Percentiles rank a stretch among this genome's conserved stretches.
These are phyloP conservation scores for Kockovaella imperatae DNA, from an alignment of 768 basidiomycete genomes.

Conservation along the genomic window DNA sequence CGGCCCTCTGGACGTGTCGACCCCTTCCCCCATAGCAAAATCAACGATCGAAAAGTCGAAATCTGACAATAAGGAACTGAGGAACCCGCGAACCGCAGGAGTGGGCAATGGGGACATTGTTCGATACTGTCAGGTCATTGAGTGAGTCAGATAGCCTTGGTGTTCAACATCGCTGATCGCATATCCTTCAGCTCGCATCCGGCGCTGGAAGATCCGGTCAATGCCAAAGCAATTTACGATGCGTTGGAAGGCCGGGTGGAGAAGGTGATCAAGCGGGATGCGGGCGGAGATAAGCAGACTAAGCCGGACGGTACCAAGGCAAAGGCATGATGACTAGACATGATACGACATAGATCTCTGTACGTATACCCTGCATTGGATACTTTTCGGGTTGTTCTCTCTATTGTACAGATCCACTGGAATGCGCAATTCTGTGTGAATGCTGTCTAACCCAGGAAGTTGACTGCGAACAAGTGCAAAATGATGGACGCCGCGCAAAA, in stretches of 20 bases:
- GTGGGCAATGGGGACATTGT: constrained; percentile 34
- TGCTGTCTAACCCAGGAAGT: constrained; percentile 73
- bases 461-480: constrained; percentile 96
- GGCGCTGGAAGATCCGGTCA: constrained; percentile 21
- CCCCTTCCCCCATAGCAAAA: neutral
- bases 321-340: neutral
- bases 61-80: neutral
- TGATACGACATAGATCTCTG: neutral
- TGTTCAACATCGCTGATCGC: neutral
- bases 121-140: constrained; percentile 29
- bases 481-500: constrained; percentile 92
- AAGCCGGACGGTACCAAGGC: neutral
- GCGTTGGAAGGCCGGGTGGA: constrained; percentile 33
- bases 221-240: constrained; percentile 28
- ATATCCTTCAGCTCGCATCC: constrained; percentile 19
- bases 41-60: neutral
- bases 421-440: neutral
- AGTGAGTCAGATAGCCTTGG: constrained; percentile 18
- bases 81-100: constrained; percentile 9
- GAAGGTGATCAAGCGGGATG: constrained; percentile 20
- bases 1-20: constrained; percentile 5
- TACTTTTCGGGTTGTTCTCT: neutral
- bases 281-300: neutral
- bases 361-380: neutral
- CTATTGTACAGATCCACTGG: neutral